These are phyloP conservation scores for Calycina marina DNA, from an alignment of 2,329 filamentous ascomycete species.

Conservation along the genomic window DNA sequence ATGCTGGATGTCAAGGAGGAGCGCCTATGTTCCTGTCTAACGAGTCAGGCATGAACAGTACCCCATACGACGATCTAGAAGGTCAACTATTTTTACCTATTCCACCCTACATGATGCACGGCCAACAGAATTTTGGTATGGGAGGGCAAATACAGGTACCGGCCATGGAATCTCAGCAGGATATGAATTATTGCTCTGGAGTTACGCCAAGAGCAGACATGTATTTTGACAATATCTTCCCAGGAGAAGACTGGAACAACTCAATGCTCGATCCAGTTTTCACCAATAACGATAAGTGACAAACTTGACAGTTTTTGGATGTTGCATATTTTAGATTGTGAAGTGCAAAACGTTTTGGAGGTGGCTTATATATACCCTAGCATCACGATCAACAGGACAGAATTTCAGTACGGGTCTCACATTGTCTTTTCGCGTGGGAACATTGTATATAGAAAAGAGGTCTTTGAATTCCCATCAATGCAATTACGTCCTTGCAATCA, in stretches of 20 bases:
- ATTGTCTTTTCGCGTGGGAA: too few relatives aligned
- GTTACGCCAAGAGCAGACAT: slow-evolving; percentile 11
- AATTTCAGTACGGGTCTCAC: too few relatives aligned
- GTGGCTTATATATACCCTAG: too few relatives aligned
- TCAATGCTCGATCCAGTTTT: slow-evolving; percentile 12
- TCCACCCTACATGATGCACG: slow-evolving; percentile 45
- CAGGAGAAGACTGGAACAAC: slow-evolving; percentile 16
- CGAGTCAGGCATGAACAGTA: slow-evolving; percentile 8
- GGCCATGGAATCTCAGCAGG: slow-evolving; percentile 5
- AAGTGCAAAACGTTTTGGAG: too few relatives aligned
- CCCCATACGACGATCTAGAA: slow-evolving; percentile 45
- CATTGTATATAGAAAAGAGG: too few relatives aligned
- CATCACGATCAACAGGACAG: too few relatives aligned
- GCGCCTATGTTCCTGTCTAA: slow-evolving; percentile 19
- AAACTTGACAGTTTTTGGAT: too few relatives aligned
- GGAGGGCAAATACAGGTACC: slow-evolving; percentile 6
- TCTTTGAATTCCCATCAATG: too few relatives aligned
- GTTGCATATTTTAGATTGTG: too few relatives aligned
- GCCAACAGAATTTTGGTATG: slow-evolving; percentile 14
- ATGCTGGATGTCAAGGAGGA: slow-evolving; percentile 3
- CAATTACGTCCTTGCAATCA: too few relatives aligned
- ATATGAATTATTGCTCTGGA: slow-evolving; percentile 12
- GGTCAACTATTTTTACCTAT: slow-evolving; percentile 59
- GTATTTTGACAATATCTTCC: slow-evolving; percentile 18
- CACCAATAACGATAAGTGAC: too few relatives aligned